Evolutionary conservation across 2,329 filamentous ascomycete species (phyloP), one percentile per base, ranked within the genome.

Genomic region (Basipetospora sp.): DNA sequence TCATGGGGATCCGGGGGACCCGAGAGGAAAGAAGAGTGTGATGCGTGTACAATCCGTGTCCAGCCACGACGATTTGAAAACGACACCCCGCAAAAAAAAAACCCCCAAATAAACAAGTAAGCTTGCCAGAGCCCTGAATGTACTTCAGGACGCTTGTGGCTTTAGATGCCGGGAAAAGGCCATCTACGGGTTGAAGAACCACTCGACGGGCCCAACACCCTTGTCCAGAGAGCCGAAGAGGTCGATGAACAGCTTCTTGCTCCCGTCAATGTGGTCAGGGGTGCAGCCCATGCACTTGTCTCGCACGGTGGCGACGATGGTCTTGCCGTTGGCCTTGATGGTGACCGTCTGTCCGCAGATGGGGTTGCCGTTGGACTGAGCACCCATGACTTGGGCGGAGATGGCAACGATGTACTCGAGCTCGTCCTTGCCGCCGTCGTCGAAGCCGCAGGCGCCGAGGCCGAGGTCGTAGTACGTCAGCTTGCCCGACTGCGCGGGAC

Each of bases 281-380:
- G 36, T 50, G 55, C 83, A 90, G 48, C 77, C 77, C 58, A 71
- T 70, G 65, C 83, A 90, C 62, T 82, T 84, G 63, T 90, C 83
- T 37, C 68, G 69, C 43, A 87, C 71, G 3, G 48, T 67, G 43
- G 74, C 81, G 3, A 55, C 62, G 47, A 63, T 53, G 2, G 65
- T 66, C 54, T 70, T 69, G 54, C 80, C 80, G 35, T 67, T 63
- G 52, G 63, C 63, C 29, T 49, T 60, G 60, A 86, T 73, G 45
- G 67, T 75, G 50, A 87, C 69, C 34, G 60, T 73, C 61, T 74
- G 69, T 53, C 74, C 76, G 57, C 84, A 90, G 54, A 74, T 69
- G 34, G 72, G 68, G 65, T 86, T 82, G 47, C 56, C 62, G 62
- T 82, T 84, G 49, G 76, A 77, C 39, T 54, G 51, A 1, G 52